Percentiles rank a stretch among this genome's conserved stretches.
phyloP scores from a whole-genome alignment of 1,139 yeast genomes.

The Geotrichum restrictum region DNA sequence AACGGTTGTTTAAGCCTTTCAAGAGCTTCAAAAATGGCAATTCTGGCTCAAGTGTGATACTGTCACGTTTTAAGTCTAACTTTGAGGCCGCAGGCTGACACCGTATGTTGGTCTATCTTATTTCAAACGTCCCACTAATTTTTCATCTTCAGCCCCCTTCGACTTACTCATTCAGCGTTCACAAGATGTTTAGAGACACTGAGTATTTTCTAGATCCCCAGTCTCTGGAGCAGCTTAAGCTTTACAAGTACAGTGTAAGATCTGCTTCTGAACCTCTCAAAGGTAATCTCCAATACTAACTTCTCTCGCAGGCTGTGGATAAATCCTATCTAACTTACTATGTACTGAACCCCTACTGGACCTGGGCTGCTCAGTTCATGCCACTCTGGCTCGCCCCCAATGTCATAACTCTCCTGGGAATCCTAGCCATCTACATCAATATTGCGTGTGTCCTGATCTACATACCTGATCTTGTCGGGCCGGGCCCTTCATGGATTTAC shows the following conservation, averaged over 20 bases:
- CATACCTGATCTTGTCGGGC: conserved; percentile 53
- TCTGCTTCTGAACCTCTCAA: not conserved
- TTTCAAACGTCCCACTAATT: no score
- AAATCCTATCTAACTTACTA: conserved; percentile 62
- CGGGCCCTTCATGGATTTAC: conserved; percentile 66
- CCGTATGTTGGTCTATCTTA: no score
- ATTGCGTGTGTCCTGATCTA: conserved; percentile 52
- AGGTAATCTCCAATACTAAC: conserved; percentile 18
- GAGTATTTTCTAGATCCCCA: conserved; percentile 26
- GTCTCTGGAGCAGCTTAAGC: conserved; percentile 28
- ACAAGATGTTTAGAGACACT: not conserved
- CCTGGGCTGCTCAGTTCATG: conserved; percentile 58
- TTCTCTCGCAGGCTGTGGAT: conserved; percentile 50
- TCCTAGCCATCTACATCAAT: conserved; percentile 55
- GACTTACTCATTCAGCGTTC: no score
- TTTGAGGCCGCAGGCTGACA: no score
- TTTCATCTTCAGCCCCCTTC: no score
- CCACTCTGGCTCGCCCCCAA: conserved; percentile 77
- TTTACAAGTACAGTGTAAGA: conserved; percentile 27
- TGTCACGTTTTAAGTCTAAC: no score
- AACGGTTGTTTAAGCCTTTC: no score
- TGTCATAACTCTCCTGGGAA: conserved; percentile 64
- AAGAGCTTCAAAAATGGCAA: no score
- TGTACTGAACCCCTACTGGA: conserved; percentile 70
- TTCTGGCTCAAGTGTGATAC: no score